These are phyloP conservation scores for Penicillium oxalicum DNA, from an alignment of 2,329 filamentous ascomycete species.

Conservation along the genomic window DNA sequence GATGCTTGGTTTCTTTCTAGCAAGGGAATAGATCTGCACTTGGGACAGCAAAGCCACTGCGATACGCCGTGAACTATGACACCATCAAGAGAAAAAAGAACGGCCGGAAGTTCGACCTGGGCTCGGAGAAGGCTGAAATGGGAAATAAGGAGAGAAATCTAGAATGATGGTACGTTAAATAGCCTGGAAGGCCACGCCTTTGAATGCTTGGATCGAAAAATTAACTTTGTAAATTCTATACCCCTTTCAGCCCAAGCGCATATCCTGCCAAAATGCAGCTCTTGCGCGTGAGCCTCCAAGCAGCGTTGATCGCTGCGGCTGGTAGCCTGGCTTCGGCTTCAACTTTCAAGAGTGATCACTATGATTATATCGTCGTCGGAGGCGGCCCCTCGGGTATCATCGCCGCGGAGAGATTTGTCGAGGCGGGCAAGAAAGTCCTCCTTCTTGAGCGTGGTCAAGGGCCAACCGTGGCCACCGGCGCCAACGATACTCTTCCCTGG, in stretches of 20 bases:
- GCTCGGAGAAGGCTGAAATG: too few relatives aligned
- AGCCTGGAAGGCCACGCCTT: too few relatives aligned
- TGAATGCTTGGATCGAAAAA: too few relatives aligned
- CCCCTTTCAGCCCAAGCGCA: too few relatives aligned
- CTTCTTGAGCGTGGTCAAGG: slow-evolving; percentile 20
- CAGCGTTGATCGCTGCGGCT: slow-evolving; percentile 12
- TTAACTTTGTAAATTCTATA: too few relatives aligned
- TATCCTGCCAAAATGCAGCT: slow-evolving; percentile 8
- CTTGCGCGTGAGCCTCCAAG: slow-evolving; percentile 7
- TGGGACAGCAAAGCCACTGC: too few relatives aligned
- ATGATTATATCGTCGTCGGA: slow-evolving; percentile 23
- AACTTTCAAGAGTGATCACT: slow-evolving; percentile 12
- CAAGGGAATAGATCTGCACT: background rate
- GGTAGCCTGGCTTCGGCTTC: slow-evolving; percentile 10
- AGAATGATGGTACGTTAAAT: too few relatives aligned
- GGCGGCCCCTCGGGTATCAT: slow-evolving; percentile 22
- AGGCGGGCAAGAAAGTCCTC: slow-evolving; percentile 21
- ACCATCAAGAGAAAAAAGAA: too few relatives aligned
- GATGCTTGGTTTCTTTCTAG: slow-evolving; percentile 1
- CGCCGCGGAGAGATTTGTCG: slow-evolving; percentile 18
- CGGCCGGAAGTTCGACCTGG: too few relatives aligned
- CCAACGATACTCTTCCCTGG: slow-evolving; percentile 21
- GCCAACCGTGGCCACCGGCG: slow-evolving; percentile 21
- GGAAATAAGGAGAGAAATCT: too few relatives aligned
- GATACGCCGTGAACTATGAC: too few relatives aligned